Conservation (phyloP, 1,284 basidiomycete species). For the Peniophora sp. region DNA sequence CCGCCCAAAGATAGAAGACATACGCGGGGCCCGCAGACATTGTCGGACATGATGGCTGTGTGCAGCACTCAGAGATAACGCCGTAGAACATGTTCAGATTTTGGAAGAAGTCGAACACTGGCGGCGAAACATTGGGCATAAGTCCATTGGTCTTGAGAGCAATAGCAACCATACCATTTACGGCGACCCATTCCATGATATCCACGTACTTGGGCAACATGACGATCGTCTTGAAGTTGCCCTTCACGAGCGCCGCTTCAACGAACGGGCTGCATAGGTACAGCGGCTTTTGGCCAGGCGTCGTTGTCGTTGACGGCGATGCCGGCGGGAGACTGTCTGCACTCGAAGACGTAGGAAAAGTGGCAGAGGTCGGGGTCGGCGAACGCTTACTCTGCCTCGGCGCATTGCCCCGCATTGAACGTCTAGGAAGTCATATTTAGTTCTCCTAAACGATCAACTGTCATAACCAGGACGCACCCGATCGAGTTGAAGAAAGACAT, state of each 20-base stretch:
- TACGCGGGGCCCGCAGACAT: conserved; percentile 92
- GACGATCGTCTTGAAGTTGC: conserved; percentile 98
- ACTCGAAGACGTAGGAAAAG: conserved; percentile 32
- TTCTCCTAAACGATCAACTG: neutral
- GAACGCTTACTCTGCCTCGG: conserved; percentile 59
- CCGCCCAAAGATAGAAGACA: conserved; percentile 21
- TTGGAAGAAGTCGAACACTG: conserved; percentile 94
- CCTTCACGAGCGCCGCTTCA: conserved; percentile 94
- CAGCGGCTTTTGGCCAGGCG: conserved; percentile 52
- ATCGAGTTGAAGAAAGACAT: conserved; percentile 80
- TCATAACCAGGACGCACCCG: conserved; percentile 37
- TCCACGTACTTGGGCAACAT: conserved; percentile 96
- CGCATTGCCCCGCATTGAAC: conserved; percentile 56
- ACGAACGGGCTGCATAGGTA: conserved; percentile 96
- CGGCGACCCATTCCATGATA: conserved; percentile 98
- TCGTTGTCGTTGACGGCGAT: conserved; percentile 30
- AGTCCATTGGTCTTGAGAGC: neutral
- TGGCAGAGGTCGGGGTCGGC: conserved; percentile 62
- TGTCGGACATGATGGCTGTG: conserved; percentile 79
- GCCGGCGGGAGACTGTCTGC: conserved; percentile 32
- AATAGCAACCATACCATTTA: conserved; percentile 62
- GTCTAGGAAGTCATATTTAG: conserved; percentile 26
- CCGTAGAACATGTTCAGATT: conserved; percentile 98
- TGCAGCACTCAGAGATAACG: conserved; percentile 92
- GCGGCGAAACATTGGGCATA: neutral